phyloP scores from a whole-genome alignment of 2,329 filamentous ascomycete genomes.

The Fusarium fujikuroi region DNA sequence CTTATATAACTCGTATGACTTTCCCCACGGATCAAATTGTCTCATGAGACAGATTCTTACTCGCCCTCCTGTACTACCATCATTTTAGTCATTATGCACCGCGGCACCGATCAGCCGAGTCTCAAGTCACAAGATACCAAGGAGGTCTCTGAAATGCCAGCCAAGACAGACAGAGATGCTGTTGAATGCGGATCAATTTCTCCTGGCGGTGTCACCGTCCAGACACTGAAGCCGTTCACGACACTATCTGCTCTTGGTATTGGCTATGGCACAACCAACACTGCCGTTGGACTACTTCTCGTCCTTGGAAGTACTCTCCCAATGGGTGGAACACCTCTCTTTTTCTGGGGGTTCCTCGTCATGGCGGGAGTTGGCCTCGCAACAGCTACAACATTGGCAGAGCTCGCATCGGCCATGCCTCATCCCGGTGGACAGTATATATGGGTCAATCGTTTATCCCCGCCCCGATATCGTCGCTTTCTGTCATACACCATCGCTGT shows the following conservation, averaged over 20 bases:
- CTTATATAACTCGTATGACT: not conserved
- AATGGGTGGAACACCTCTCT: slow-evolving; percentile 6
- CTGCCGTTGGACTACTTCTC: slow-evolving; percentile 3
- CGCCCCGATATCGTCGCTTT: not conserved
- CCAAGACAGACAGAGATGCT: not conserved
- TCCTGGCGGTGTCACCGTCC: not conserved
- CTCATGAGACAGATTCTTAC: not conserved
- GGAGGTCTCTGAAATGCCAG: not conserved
- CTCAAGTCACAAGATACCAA: not conserved
- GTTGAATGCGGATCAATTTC: not conserved
- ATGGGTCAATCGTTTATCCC: not conserved
- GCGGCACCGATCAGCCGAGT: not conserved
- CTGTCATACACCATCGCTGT: not conserved
- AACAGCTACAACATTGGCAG: not conserved
- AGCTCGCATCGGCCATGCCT: slow-evolving; percentile 1
- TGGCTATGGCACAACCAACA: slow-evolving; percentile 12
- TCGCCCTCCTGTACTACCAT: not conserved
- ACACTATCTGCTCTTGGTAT: slow-evolving; percentile 6
- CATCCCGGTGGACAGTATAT: slow-evolving; percentile 7
- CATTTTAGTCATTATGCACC: not conserved
- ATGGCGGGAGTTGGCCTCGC: not conserved
- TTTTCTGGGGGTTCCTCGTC: slow-evolving; percentile 5
- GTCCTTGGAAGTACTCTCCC: slow-evolving; percentile 7
- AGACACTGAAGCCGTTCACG: slow-evolving; percentile 1
- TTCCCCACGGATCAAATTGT: not conserved